These are phyloP conservation scores for Fraxinus baroniana DNA, from an alignment of 305 asterid genomes.

Conservation along the genomic window DNA sequence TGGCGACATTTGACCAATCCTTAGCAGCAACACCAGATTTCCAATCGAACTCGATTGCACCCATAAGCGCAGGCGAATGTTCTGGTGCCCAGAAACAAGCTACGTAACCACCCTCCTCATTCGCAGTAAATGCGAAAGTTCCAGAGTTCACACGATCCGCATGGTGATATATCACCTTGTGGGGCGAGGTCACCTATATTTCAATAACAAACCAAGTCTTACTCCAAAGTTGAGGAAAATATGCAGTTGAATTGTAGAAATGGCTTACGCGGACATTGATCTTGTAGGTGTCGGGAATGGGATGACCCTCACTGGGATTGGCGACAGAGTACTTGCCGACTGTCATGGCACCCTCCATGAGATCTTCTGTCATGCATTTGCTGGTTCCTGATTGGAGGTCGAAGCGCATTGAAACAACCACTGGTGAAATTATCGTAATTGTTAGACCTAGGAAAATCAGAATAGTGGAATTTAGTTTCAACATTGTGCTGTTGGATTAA, in stretches of 20 bases:
- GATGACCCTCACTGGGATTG: conserved; percentile 21
- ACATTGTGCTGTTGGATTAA: not conserved
- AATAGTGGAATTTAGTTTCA: not conserved
- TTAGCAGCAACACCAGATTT: conserved; percentile 28
- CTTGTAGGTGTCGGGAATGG: conserved; percentile 25
- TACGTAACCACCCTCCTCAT: conserved; percentile 25
- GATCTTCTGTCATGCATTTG: conserved; percentile 36
- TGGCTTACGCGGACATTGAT: conserved; percentile 25
- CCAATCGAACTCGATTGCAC: conserved; percentile 33
- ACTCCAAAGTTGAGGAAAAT: not conserved
- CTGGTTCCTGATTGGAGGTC: conserved; percentile 30
- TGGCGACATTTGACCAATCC: conserved; percentile 34
- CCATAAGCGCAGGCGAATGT: conserved; percentile 19
- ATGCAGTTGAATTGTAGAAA: not conserved
- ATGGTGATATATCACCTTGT: conserved; percentile 19
- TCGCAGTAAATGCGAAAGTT: conserved; percentile 27
- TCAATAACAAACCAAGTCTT: not conserved
- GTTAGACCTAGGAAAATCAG: not conserved
- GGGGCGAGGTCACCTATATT: conserved; percentile 25
- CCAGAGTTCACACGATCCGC: conserved; percentile 21
- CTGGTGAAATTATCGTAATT: not conserved
- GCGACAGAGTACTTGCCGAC: conserved; percentile 32
- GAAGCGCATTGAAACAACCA: conserved; percentile 21
- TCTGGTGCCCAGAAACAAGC: conserved; percentile 29
- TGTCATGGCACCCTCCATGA: conserved; percentile 26